Base-by-base conservation (phyloP, 768 basidiomycete species). In the Pleurotus tuber-regium region DNA sequence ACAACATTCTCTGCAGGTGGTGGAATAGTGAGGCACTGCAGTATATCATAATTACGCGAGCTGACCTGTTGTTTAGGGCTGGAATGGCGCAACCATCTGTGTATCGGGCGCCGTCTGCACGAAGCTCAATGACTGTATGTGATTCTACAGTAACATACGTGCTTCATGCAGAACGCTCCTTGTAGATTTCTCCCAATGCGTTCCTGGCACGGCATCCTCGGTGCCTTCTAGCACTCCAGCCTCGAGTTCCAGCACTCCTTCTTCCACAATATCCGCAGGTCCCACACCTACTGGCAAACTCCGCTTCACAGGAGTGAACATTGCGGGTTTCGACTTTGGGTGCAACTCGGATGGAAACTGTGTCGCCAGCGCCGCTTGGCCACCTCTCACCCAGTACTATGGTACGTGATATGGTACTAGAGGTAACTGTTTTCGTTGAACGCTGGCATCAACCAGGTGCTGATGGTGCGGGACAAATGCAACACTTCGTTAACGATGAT, bases 401-500 rank as follows among this genome's bases (percentile, higher is more conserved):
- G 74, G 77, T 74, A 51, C 28, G 65, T 26, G 19, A 14, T 16
- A 16, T 31, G 8, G 7, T 23, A 19, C 21, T 42, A 11, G 8
- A 19, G 11, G 9, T 5, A 9, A 7, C 16, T 24, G 23, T 2
- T 6, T 11, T 42, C 2, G 10, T 2, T 14, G 38, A 1, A 24
- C 21, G 5, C 23, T 18, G 23, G 21, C 26, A 42, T 10, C 41
- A 18, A 5, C 31, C 43, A 70, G 73, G 73, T 24, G 51, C 59
- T 24, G 75, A 79, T 48, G 78, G 76, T 38, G 65, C 60, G 3
- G 76, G 79, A n/a, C 83, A 85, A 59, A 84, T 86, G 79, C 59
- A 70, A 36, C 83, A 86, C 60, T 86, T 85, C 54, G 73, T 76
- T 43, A 61, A 71, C 0, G 65, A 80, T 54, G 79, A 83, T 52